Percentiles rank a stretch among this genome's conserved stretches.
These are phyloP conservation scores for Mortierella sp. DNA, from an alignment of 371 early-diverging fungal genomes.

Conservation along the genomic window DNA sequence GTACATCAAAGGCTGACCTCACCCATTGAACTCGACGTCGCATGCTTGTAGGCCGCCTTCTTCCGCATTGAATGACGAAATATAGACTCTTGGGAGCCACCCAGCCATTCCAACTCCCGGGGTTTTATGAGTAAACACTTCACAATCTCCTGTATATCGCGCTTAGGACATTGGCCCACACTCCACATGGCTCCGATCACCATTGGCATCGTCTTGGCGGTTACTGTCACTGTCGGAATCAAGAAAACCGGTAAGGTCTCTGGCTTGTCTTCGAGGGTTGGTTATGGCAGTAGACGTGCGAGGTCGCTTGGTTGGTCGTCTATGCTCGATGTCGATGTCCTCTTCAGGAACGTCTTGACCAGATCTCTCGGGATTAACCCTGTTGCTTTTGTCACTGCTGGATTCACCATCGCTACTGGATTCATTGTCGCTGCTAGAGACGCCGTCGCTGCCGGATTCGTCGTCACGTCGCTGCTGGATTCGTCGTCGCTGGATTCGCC, in stretches of 20 bases:
- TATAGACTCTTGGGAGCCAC: neutral
- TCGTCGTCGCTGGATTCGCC: too few relatives aligned
- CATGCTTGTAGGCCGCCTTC: conserved; percentile 10
- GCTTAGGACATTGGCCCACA: neutral
- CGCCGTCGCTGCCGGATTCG: neutral
- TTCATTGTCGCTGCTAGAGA: neutral
- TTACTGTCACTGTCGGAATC: conserved; percentile 6
- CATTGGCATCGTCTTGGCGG: conserved; percentile 11
- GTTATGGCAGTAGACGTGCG: conserved; percentile 6
- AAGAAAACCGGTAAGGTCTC: neutral
- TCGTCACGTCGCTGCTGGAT: too few relatives aligned
- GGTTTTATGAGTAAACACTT: conserved; percentile 1
- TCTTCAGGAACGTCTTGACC: conserved; percentile 14
- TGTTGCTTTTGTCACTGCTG: neutral
- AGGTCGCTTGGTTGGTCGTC: conserved; percentile 19
- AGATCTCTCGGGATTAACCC: neutral
- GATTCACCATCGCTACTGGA: neutral
- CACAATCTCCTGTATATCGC: conserved; percentile 10
- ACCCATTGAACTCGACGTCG: conserved; percentile 13
- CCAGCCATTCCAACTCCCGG: conserved; percentile 14
- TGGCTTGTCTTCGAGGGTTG: neutral
- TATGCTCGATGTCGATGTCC: conserved; percentile 2
- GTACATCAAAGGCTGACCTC: conserved; percentile 13
- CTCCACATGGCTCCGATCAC: conserved; percentile 5
- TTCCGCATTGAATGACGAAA: conserved; percentile 13